Evolutionary conservation across 257 asterid species (phyloP), one percentile per base, ranked within the genome.

Genomic region (Ballota nigra): DNA sequence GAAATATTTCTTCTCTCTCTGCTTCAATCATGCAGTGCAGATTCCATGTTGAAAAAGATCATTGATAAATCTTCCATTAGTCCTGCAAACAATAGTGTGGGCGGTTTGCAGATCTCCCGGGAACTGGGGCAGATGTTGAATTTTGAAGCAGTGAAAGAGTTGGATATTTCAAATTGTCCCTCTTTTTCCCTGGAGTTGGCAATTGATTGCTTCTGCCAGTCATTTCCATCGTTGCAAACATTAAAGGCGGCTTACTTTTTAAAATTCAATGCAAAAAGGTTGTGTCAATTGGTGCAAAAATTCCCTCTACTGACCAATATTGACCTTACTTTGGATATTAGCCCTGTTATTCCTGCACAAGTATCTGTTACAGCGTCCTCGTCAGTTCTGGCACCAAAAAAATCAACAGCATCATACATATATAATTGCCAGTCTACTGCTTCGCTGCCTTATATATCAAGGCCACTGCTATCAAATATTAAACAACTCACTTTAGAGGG

Each of bases 121-220:
- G 82, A 26, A 47, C 63, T 76, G 62, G 77, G 24, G 36, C 84
- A 82, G 68, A 68, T 77, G 52, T 81, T 80, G 81, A 70, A 83
- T 71, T 90, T 86, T 83, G 87, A 80, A 81, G 87, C 84, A 56
- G 92, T 92, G 49, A 82, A 86, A 52, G 97, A 87, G 79, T 86
- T 88, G 83, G 95, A 88, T 80, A 83, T 92, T 71, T 92, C 98
- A 49, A 90, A 86, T 68, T 92, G 90, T 73, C 93, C 97, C 24
- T 79, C 79, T 65, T 75, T 88, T 69, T 78, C 86, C 66, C 86
- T 92, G 77, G 92, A 86, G 63, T 74, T 69, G 22, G 86, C 86
- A 70, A 70, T 84, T 69, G 89, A 84, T 64, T 88, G 73, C 76
- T 78, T 90, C 36, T 43, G 82, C 84, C 84, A 87, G 86, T 84